These are phyloP conservation scores for Sechiopsis laciniata DNA, from an alignment of 306 rosid genomes.

Conservation along the genomic window DNA sequence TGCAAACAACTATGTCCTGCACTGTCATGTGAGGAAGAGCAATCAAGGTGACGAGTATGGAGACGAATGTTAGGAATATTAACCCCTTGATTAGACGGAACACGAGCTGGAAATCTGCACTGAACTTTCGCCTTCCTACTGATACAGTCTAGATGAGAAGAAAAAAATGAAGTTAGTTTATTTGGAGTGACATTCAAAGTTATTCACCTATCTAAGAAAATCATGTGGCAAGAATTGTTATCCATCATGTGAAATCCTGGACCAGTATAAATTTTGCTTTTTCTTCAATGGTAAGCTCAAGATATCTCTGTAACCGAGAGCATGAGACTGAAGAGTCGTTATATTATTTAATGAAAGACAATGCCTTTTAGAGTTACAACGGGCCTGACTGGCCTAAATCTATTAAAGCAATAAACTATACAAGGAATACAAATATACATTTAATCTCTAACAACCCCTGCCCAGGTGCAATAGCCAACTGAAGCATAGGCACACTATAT, in stretches of 20 bases:
- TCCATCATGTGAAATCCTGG: background rate
- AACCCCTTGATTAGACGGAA: slow-evolving; percentile 88
- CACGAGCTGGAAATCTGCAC: slow-evolving; percentile 86
- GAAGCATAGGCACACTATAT: too few relatives aligned
- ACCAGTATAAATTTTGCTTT: background rate
- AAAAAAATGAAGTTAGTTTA: background rate
- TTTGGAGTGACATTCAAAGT: background rate
- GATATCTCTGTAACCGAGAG: background rate
- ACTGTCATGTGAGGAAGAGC: slow-evolving; percentile 84
- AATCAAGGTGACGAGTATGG: slow-evolving; percentile 68
- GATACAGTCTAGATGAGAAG: slow-evolving; percentile 61
- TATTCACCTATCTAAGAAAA: background rate
- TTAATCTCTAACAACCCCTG: too few relatives aligned
- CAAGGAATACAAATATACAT: too few relatives aligned
- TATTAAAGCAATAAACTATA: too few relatives aligned
- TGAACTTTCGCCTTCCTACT: slow-evolving; percentile 82
- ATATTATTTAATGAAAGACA: too few relatives aligned
- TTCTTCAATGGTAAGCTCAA: background rate
- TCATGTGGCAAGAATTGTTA: background rate
- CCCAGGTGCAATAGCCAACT: too few relatives aligned
- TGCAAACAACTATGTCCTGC: slow-evolving; percentile 85
- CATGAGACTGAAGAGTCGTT: too few relatives aligned
- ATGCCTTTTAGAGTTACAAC: too few relatives aligned
- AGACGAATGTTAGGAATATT: slow-evolving; percentile 71
- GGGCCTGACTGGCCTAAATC: too few relatives aligned